Conservation (phyloP, 2,329 filamentous ascomycete species). For the Epichloe gansuensis region DNA sequence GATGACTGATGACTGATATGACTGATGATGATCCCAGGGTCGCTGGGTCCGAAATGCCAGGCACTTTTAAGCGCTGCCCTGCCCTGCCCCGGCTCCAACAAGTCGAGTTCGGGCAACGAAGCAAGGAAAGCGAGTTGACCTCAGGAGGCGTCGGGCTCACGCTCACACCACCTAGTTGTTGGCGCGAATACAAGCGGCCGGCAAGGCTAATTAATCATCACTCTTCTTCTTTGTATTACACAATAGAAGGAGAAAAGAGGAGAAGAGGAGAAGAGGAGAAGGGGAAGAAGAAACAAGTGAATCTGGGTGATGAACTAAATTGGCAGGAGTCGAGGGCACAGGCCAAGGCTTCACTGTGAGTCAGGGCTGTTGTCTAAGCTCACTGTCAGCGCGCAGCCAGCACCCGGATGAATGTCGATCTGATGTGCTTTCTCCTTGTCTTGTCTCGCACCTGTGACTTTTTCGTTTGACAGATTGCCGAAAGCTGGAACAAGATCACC, state of each 20-base stretch:
- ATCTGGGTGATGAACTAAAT: neutral
- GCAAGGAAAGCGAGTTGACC: no score
- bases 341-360: neutral
- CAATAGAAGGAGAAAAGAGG: neutral
- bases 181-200: no score
- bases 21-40: no score
- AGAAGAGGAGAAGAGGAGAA: neutral
- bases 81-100: no score
- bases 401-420: neutral
- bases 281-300: neutral
- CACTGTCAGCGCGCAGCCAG: neutral
- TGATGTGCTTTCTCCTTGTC: neutral
- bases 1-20: no score
- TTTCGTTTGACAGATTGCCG: neutral
- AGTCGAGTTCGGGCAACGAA: no score
- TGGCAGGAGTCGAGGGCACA: neutral
- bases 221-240: neutral
- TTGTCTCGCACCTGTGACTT: neutral
- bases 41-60: no score
- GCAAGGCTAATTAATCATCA: no score
- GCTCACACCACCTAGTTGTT: no score
- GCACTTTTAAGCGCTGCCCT: no score
- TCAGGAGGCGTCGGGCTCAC: no score
- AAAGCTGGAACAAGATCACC: neutral
- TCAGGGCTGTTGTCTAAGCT: neutral